These are phyloP conservation scores for Metschnikowia cerradonensis DNA, from an alignment of 805 yeast genomes.

Conservation along the genomic window DNA sequence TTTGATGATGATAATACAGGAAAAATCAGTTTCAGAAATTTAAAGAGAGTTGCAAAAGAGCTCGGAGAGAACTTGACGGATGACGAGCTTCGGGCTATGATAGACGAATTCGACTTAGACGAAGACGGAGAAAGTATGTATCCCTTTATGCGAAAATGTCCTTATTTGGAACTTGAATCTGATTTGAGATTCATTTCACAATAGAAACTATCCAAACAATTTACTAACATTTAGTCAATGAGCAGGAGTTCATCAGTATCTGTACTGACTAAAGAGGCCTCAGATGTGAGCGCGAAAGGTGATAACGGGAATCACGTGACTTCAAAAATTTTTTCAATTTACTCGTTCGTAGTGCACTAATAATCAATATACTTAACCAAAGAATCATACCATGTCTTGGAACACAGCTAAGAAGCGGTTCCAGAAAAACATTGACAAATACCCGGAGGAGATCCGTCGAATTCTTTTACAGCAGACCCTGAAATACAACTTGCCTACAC, in stretches of 20 bases:
- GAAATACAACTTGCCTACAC: slow-evolving; percentile 33
- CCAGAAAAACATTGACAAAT: slow-evolving; percentile 32
- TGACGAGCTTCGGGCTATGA: slow-evolving; percentile 93
- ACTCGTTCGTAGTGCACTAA: slow-evolving; percentile 1
- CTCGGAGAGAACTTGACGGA: slow-evolving; percentile 89
- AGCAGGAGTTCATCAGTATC: slow-evolving; percentile 84
- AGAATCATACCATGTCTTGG: slow-evolving; percentile 29
- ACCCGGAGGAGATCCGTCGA: slow-evolving; percentile 31
- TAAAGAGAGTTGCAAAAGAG: slow-evolving; percentile 87
- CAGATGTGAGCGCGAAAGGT: not conserved
- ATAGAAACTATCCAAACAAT: not conserved
- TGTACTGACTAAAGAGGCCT: slow-evolving; percentile 55
- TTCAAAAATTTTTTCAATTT: slow-evolving; percentile 6
- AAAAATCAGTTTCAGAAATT: slow-evolving; percentile 70
- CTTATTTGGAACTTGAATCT: not conserved
- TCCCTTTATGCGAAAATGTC: not conserved
- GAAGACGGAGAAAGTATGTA: slow-evolving; percentile 84
- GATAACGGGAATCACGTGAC: slow-evolving; percentile 9
- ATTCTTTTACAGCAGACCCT: slow-evolving; percentile 19
- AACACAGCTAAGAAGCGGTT: slow-evolving; percentile 32
- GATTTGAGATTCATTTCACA: not conserved
- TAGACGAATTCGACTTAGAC: slow-evolving; percentile 93
- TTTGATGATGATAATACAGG: slow-evolving; percentile 90
- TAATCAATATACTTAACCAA: not conserved
- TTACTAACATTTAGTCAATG: slow-evolving; percentile 52